These are phyloP conservation scores for Peronospora belbahrii DNA, from an alignment of 352 stramenopile genomes.

Conservation along the genomic window DNA sequence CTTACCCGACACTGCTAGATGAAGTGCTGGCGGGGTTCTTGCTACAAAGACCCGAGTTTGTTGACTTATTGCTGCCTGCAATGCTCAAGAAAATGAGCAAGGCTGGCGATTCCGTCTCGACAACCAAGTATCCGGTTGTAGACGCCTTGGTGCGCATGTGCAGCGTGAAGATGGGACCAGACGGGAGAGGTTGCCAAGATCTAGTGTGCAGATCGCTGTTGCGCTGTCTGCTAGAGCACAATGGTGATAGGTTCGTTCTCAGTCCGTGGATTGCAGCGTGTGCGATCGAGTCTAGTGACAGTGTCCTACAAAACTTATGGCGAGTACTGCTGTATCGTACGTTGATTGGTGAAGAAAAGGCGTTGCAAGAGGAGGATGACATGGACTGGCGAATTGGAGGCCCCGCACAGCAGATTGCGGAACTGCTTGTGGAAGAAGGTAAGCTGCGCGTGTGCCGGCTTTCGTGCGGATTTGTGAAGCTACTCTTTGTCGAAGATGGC, in stretches of 20 bases:
- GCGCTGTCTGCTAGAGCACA: slow-evolving; percentile 64
- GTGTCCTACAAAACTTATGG: slow-evolving; percentile 42
- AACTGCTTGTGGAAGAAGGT: slow-evolving; percentile 41
- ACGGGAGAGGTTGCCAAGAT: slow-evolving; percentile 34
- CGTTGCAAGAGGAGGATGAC: slow-evolving; percentile 6
- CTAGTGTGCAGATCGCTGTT: slow-evolving; percentile 64
- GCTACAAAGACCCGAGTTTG: slow-evolving; percentile 72
- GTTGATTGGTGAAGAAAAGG: slow-evolving; percentile 1
- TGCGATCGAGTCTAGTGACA: slow-evolving; percentile 48
- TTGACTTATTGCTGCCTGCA: slow-evolving; percentile 42
- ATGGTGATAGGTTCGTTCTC: slow-evolving; percentile 66
- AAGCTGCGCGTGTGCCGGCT: slow-evolving; percentile 33
- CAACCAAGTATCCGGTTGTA: slow-evolving; percentile 59
- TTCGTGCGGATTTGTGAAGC: slow-evolving; percentile 35
- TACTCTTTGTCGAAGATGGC: slow-evolving; percentile 28
- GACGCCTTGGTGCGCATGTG: slow-evolving; percentile 52
- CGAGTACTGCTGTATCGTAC: slow-evolving; percentile 28
- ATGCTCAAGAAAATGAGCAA: slow-evolving; percentile 77
- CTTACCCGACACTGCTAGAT: slow-evolving; percentile 73
- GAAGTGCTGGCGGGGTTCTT: slow-evolving; percentile 69
- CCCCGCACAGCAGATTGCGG: slow-evolving; percentile 40
- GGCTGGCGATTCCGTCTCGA: slow-evolving; percentile 44
- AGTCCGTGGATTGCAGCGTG: slow-evolving; percentile 67
- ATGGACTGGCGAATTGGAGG: slow-evolving; percentile 36
- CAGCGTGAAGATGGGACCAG: slow-evolving; percentile 8